Evolutionary conservation across 2,329 filamentous ascomycete species (phyloP), one percentile per base, ranked within the genome.

Genomic region (Colletotrichum sp.): DNA sequence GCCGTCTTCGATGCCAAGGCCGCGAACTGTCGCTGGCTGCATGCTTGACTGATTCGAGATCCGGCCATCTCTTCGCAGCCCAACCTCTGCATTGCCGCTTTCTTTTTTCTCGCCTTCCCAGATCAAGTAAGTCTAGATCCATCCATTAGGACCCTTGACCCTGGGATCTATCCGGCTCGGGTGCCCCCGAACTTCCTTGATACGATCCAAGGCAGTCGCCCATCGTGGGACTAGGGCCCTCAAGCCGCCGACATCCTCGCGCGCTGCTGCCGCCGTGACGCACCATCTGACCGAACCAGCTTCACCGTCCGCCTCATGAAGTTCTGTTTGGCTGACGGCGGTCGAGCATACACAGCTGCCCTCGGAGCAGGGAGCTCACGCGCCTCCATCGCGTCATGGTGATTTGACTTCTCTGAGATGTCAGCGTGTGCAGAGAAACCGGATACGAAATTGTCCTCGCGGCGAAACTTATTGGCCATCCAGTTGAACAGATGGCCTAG

Each of bases 401-500:
- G 59, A 55, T 60, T 18, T 59, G 70, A 34, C 70, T 74, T 76
- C 36, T 68, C 70, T 18, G 70, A 16, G 13, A 69, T 24, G 59
- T 30, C 65, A 6, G 24, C 21, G 21, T 69, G 21, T 18, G 43
- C 26, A 28, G 57, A 60, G 10, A 76, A 74, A 1, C 48, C 16
- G 15, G 73, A 24, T 8, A 15, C 18, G 26, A 69, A 21, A 10
- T n/a, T 59, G 18, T 69, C 65, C n/a, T 65, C 71, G 59, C 65
- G 64, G 65, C 64, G 74, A 24, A 65, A 13, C 16, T 60, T 76
- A 8, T 34, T 48, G 24, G 65, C 30, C 16, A 77, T 10, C 81
- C 81, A 82, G 48, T 73, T 61, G 43, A 80, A 57, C 13, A 84
- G 71, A 74, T 83, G 84, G 26, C 83, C 82, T 59, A 88, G 79